Evolutionary conservation across 1,284 basidiomycete species (phyloP).

Genomic region (Cryptococcus deneoformans): DNA sequence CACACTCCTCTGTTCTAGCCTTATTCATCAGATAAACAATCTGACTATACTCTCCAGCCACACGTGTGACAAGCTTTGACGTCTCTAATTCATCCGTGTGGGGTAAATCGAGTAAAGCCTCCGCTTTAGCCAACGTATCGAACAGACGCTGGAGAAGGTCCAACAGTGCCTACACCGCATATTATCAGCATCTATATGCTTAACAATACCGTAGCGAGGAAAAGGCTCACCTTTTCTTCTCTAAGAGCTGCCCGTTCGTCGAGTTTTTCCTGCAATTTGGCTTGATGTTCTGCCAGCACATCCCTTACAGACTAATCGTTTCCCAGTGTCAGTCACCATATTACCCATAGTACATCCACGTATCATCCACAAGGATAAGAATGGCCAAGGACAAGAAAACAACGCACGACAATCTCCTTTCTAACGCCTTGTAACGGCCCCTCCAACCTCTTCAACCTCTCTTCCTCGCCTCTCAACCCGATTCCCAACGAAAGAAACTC

Average conservation of each 20-base stretch:
- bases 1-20: conserved; percentile 68
- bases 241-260: conserved; percentile 67
- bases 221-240: conserved; percentile 67
- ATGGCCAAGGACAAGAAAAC: background rate
- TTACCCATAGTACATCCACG: no score
- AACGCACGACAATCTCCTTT: conserved; percentile 63
- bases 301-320: conserved; percentile 33
- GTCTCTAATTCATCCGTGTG: conserved; percentile 22
- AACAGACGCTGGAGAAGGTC: conserved; percentile 84
- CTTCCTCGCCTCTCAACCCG: conserved; percentile 77
- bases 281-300: conserved; percentile 55
- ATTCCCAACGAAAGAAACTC: conserved; percentile 95
- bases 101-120: conserved; percentile 68
- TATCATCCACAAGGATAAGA: background rate
- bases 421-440: conserved; percentile 64
- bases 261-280: conserved; percentile 71
- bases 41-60: conserved; percentile 87
- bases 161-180: conserved; percentile 62
- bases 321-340: no score
- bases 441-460: conserved; percentile 64
- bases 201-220: background rate
- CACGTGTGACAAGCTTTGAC: conserved; percentile 73
- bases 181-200: background rate
- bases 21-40: conserved; percentile 86
- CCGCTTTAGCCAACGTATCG: conserved; percentile 77